Evolutionary conservation across 306 rosid genomes (phyloP).

Genomic region (Lathyrus aphaca): DNA sequence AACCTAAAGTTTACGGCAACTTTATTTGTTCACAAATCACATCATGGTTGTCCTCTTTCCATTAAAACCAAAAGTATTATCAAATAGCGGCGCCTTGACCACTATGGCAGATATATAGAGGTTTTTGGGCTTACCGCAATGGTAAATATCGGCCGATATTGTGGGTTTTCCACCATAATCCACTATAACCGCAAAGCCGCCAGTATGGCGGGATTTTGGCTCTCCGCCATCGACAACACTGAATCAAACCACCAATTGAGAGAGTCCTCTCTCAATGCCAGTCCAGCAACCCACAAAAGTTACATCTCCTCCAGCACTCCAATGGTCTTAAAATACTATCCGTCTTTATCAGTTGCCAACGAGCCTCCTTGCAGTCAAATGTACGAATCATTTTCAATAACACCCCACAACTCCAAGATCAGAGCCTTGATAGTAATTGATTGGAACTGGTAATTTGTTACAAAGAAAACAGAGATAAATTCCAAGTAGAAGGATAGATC

Average conservation of each 20-base stretch:
- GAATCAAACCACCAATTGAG: neutral
- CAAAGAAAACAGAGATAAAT: neutral
- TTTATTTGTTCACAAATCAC: neutral
- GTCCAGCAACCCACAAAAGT: neutral
- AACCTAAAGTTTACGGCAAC: neutral
- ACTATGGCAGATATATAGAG: too few relatives aligned
- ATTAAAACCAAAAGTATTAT: neutral
- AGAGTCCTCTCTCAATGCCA: neutral
- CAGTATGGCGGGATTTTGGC: too few relatives aligned
- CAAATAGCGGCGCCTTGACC: too few relatives aligned
- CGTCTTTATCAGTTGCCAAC: neutral
- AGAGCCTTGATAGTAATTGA: neutral
- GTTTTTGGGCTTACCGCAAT: too few relatives aligned
- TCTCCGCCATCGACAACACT: too few relatives aligned
- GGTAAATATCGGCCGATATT: too few relatives aligned
- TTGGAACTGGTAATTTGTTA: neutral
- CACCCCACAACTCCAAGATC: neutral
- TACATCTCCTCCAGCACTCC: neutral
- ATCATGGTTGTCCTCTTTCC: neutral
- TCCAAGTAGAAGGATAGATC: neutral
- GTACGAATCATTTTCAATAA: neutral
- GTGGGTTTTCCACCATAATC: too few relatives aligned
- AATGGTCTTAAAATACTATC: neutral
- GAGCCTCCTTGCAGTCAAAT: neutral
- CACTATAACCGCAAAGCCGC: too few relatives aligned